These are phyloP conservation scores for Dioszegia aurantiaca DNA, from an alignment of 768 basidiomycete species.

Conservation along the genomic window DNA sequence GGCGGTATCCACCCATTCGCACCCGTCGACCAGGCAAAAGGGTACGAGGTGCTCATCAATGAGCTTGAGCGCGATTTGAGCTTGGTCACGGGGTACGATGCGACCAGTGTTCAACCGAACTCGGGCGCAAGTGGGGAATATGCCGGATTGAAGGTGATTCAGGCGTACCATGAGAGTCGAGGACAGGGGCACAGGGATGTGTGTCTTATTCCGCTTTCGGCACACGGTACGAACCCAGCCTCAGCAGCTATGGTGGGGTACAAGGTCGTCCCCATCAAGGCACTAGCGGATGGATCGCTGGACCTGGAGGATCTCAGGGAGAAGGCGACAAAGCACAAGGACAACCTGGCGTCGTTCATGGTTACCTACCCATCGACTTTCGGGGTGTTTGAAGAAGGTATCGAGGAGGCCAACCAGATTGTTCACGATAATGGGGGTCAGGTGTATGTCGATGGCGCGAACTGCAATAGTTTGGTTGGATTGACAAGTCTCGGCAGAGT, in stretches of 20 bases:
- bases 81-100: conserved; percentile 92
- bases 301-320: conserved; percentile 78
- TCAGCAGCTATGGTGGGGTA: conserved; percentile 96
- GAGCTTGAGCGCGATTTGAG: conserved; percentile 89
- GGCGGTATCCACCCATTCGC: conserved; percentile 87
- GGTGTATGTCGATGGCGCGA: conserved; percentile 95
- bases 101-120: conserved; percentile 96
- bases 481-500: conserved; percentile 83
- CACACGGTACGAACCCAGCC: conserved; percentile 98
- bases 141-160: conserved; percentile 88
- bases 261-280: conserved; percentile 94
- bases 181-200: conserved; percentile 82
- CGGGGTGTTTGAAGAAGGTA: conserved; percentile 92
- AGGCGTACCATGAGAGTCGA: conserved; percentile 86
- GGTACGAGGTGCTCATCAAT: conserved; percentile 78
- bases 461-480: conserved; percentile 90
- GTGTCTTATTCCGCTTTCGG: conserved; percentile 90
- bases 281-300: conserved; percentile 77
- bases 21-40: conserved; percentile 80
- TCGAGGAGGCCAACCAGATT: conserved; percentile 80
- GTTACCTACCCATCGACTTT: conserved; percentile 97
- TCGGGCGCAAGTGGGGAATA: conserved; percentile 98
- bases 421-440: conserved; percentile 94
- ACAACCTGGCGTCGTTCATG: conserved; percentile 94
- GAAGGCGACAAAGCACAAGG: conserved; percentile 87